A percentile compares a stretch with the other conserved stretches of the same genome.
phyloP scores from a whole-genome alignment of 257 asterid genomes.

The Lycium barbarum region DNA sequence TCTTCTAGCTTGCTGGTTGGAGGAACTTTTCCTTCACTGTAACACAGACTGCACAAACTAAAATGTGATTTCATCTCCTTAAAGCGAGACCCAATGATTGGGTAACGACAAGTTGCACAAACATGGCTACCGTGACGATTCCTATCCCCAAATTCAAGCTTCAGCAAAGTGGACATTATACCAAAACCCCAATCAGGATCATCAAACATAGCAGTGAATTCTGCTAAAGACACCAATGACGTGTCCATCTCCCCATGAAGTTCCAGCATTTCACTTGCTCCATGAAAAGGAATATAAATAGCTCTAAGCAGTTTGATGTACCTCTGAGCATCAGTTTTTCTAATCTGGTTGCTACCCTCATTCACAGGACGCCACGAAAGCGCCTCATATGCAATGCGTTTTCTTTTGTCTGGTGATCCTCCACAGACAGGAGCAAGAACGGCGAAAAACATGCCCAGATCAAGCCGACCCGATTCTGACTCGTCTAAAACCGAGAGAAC shows the following conservation, averaged over 20 bases:
- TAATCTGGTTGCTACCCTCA: slow-evolving; percentile 71
- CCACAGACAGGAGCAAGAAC: slow-evolving; percentile 83
- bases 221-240: slow-evolving; percentile 61
- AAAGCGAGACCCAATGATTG: slow-evolving; percentile 91
- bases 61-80: slow-evolving; percentile 77
- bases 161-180: slow-evolving; percentile 68
- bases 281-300: slow-evolving; percentile 80
- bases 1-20: slow-evolving; percentile 75
- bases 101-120: slow-evolving; percentile 86
- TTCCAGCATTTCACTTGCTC: slow-evolving; percentile 79
- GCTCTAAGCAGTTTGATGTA: slow-evolving; percentile 80
- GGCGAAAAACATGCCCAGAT: slow-evolving; percentile 91
- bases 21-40: slow-evolving; percentile 92
- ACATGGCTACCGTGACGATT: slow-evolving; percentile 88
- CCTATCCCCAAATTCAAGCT: slow-evolving; percentile 89
- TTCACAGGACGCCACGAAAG: slow-evolving; percentile 91
- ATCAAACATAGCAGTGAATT: slow-evolving; percentile 79
- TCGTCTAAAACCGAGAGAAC: slow-evolving; percentile 82
- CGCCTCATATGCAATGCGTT: slow-evolving; percentile 83
- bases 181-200: slow-evolving; percentile 96
- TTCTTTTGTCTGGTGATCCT: slow-evolving; percentile 82
- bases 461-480: slow-evolving; percentile 84
- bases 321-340: slow-evolving; percentile 73
- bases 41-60: slow-evolving; percentile 86
- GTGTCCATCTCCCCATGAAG: slow-evolving; percentile 74